phyloP scores from a whole-genome alignment of 2,329 filamentous ascomycete species.

The Colletotrichum chlorophyti region DNA sequence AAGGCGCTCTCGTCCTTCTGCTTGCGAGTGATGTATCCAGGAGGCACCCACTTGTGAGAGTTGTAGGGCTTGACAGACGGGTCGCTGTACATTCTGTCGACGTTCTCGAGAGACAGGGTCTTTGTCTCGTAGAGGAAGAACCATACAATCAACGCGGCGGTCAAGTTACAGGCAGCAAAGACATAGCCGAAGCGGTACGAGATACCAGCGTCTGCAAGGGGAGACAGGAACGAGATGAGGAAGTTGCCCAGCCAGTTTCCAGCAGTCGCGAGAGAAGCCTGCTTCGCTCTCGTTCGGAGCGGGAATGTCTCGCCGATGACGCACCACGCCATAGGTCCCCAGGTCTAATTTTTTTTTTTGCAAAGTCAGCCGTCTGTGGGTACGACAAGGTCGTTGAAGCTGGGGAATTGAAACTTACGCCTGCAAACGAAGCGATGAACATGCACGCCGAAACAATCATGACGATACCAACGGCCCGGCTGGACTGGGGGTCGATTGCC shows the following conservation, averaged over 20 bases:
- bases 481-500: slow-evolving; percentile 47
- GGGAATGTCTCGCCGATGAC: slow-evolving; percentile 73
- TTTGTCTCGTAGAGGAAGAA: slow-evolving; percentile 74
- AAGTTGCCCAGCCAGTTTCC: slow-evolving; percentile 70
- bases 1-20: slow-evolving; percentile 38
- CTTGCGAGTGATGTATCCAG: slow-evolving; percentile 49
- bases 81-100: slow-evolving; percentile 74
- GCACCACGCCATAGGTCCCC: slow-evolving; percentile 75
- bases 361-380: slow-evolving; percentile 11
- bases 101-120: slow-evolving; percentile 71
- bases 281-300: slow-evolving; percentile 59
- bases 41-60: slow-evolving; percentile 59
- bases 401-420: slow-evolving; percentile 30
- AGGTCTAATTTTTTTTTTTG: slow-evolving; percentile 62
- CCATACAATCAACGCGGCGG: slow-evolving; percentile 66
- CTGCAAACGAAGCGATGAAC: slow-evolving; percentile 76
- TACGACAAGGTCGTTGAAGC: neutral
- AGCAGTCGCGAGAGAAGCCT: slow-evolving; percentile 60
- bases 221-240: slow-evolving; percentile 72
- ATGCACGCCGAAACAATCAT: slow-evolving; percentile 78
- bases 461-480: slow-evolving; percentile 61
- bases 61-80: slow-evolving; percentile 65
- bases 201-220: slow-evolving; percentile 67
- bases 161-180: slow-evolving; percentile 67
- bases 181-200: slow-evolving; percentile 71